Base-by-base conservation (phyloP, 2,329 filamentous ascomycete species). In the Metarhizium anisopliae region DNA sequence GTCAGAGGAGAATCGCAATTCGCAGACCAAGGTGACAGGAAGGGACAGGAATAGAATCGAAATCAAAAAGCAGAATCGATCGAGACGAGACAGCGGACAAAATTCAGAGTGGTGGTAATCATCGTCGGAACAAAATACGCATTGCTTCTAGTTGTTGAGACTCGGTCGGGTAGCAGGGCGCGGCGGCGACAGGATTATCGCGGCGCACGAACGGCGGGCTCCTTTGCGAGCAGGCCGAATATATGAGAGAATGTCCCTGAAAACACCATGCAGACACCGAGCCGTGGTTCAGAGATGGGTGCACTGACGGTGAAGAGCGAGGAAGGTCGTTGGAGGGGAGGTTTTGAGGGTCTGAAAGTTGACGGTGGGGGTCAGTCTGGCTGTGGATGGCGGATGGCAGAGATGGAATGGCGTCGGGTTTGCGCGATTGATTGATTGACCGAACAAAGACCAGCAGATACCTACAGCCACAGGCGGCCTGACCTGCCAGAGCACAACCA, bases 11-110 rank as follows among this genome's bases (percentile, higher is more conserved):
- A 43, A 53, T 58, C 45, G 54, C 54, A 54, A 20, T 52, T 50
- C 47, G 36, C 36, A 40, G 56, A 56, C 55, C 59, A 56, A 53
- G 58, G 56, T 59, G 60, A 63, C 62, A 62, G 60, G 59, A 62
- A 66, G 64, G 57, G 64, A 71, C 64, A 66, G 61, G 61, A 67
- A 58, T 62, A 61, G 61, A 63, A 64, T 64, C 63, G 62, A 72
- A 75, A 74, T 81, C 75, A 81, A 73, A 72, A 76, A 76, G 74
- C 70, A 72, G 76, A 77, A 73, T 75, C 74, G 72, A 78, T 77
- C 73, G 76, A 73, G 70, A 73, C 77, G 73, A 72, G 73, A 78
- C 74, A 65, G 67, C 65, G 74, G 69, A 71, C 73, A 69, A 73
- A 75, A 69, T 72, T 71, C 64, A 68, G 70, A 71, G 72, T 74